phyloP scores from a whole-genome alignment of 371 early-diverging fungal genomes.

The Mortierella sp. region DNA sequence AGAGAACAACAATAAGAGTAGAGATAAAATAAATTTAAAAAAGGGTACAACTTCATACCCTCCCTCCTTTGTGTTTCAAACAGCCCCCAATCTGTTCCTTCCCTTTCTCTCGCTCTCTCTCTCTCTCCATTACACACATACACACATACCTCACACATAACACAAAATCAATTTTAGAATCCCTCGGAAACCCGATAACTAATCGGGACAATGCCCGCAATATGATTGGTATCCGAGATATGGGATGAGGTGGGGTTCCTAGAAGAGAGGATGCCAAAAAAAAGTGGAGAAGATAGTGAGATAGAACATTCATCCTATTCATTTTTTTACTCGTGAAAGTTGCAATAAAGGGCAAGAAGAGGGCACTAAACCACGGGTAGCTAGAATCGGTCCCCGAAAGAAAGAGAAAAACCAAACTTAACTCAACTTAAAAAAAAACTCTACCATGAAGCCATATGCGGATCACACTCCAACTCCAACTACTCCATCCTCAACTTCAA shows the following conservation, averaged over 20 bases:
- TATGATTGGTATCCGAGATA: neutral
- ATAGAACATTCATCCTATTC: no score
- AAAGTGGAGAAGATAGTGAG: neutral
- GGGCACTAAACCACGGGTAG: no score
- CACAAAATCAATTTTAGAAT: neutral
- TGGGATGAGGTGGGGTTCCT: neutral
- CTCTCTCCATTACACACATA: no score
- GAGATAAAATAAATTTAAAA: neutral
- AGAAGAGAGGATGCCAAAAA: no score
- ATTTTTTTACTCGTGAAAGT: no score
- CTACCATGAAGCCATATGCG: no score
- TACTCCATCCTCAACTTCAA: neutral
- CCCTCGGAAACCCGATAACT: neutral
- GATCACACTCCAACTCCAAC: neutral
- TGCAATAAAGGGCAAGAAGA: neutral
- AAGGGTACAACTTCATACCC: neutral
- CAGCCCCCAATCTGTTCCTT: neutral
- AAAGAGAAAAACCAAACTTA: neutral
- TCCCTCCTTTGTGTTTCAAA: neutral
- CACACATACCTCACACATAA: neutral
- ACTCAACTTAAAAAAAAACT: constrained; percentile 1
- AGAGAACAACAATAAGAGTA: neutral
- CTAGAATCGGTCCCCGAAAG: neutral
- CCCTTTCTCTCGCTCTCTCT: neutral
- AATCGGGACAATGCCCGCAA: neutral